phyloP scores from a whole-genome alignment of 73 alveolate genomes.

The Symbiodinium pilosum region DNA sequence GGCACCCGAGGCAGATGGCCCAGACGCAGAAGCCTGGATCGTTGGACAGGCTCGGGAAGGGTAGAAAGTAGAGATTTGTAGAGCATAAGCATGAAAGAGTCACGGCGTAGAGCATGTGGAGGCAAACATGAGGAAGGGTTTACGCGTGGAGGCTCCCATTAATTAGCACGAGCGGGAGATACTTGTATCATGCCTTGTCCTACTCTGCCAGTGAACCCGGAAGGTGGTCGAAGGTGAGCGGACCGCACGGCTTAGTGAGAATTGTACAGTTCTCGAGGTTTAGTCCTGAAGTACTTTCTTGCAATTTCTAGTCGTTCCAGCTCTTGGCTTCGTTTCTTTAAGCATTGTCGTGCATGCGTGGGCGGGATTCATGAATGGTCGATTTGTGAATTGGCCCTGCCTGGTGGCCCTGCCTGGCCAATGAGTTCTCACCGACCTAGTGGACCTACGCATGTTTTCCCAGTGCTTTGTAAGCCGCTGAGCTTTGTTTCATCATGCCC shows the following conservation, averaged over 20 bases:
- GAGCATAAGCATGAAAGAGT: background rate
- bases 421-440: background rate
- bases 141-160: background rate
- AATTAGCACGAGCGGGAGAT: no score
- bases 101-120: background rate
- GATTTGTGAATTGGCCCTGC: background rate
- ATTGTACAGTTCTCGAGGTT: slow-evolving; percentile 34
- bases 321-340: background rate
- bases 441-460: background rate
- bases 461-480: background rate
- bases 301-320: background rate
- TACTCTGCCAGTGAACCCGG: background rate
- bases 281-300: no score
- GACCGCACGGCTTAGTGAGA: slow-evolving; percentile 42
- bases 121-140: no score
- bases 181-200: no score
- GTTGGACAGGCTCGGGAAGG: slow-evolving; percentile 46
- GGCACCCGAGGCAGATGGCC: slow-evolving; percentile 76
- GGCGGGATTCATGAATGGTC: background rate
- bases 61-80: background rate
- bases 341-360: background rate
- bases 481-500: background rate
- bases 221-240: slow-evolving; percentile 61
- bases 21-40: slow-evolving; percentile 80
- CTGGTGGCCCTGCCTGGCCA: background rate